A percentile compares a stretch with the other conserved stretches of the same genome.
These are phyloP conservation scores for Groenewaldozyma auringiensis DNA, from an alignment of 1,139 yeast genomes.

Conservation along the genomic window DNA sequence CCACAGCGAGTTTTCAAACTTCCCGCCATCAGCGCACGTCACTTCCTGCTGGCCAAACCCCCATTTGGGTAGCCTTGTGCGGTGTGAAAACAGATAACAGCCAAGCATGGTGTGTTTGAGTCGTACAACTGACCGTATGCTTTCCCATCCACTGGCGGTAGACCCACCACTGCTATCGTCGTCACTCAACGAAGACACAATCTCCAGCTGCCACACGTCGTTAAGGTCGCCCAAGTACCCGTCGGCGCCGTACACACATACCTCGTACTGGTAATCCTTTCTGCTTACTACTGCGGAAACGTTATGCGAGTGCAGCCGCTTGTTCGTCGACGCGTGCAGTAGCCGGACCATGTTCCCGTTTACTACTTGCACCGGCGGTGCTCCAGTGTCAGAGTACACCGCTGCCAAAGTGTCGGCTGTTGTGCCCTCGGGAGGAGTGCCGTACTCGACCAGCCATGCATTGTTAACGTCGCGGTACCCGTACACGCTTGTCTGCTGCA, in stretches of 20 bases:
- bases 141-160: conserved; percentile 39
- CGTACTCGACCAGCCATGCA: conserved; percentile 56
- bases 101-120: conserved; percentile 50
- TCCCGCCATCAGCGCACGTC: conserved; percentile 61
- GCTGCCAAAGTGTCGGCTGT: conserved; percentile 10
- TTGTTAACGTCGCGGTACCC: conserved; percentile 48
- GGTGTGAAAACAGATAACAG: conserved; percentile 59
- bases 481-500: conserved; percentile 64
- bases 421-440: conserved; percentile 1
- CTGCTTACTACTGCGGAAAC: conserved; percentile 70
- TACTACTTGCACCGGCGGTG: conserved; percentile 33
- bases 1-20: conserved; percentile 53
- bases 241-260: conserved; percentile 52
- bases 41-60: conserved; percentile 69
- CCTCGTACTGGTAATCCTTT: conserved; percentile 72
- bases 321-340: conserved; percentile 54
- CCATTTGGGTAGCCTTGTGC: conserved; percentile 58
- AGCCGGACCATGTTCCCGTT: conserved; percentile 50
- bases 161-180: conserved; percentile 20
- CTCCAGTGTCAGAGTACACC: conserved; percentile 17
- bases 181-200: conserved; percentile 9
- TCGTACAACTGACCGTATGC: conserved; percentile 51
- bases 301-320: conserved; percentile 47
- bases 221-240: conserved; percentile 27
- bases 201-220: conserved; percentile 25